Conservation (phyloP, 2,329 filamentous ascomycete species). For the Cercospora citrullina region DNA sequence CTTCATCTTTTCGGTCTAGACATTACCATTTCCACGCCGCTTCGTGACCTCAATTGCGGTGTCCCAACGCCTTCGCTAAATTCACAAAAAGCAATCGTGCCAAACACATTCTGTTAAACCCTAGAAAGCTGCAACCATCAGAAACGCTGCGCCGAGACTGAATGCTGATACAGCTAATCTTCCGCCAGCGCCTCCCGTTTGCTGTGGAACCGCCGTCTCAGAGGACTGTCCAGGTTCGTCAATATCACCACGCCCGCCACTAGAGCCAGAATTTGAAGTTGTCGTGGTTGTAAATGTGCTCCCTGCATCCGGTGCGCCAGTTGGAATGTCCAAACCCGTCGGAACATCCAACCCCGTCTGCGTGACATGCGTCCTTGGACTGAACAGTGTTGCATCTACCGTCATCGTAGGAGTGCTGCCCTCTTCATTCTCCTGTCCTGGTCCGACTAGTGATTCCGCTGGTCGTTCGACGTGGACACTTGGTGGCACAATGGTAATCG, state of each 20-base stretch:
- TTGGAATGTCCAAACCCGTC: not conserved
- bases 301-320: not conserved
- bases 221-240: not conserved
- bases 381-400: conserved; percentile 1
- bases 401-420: not conserved
- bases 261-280: not conserved
- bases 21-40: not conserved
- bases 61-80: conserved; percentile 1
- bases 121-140: not conserved
- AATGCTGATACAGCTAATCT: not conserved
- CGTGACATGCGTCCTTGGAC: conserved; percentile 6
- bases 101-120: not conserved
- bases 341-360: conserved; percentile 3
- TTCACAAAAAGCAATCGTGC: not conserved
- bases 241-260: not conserved
- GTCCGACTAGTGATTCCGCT: not conserved
- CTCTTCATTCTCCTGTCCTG: not conserved
- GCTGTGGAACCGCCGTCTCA: not conserved
- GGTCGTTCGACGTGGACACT: not conserved
- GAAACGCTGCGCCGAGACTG: not conserved
- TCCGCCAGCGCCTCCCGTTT: not conserved
- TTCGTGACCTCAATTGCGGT: not conserved
- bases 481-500: not conserved
- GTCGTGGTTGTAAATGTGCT: not conserved
- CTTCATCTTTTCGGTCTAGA: not conserved